Evolutionary conservation across 1,284 basidiomycete species (phyloP), one percentile per base, ranked within the genome.

Genomic region (Garcileccinum viscosum): DNA sequence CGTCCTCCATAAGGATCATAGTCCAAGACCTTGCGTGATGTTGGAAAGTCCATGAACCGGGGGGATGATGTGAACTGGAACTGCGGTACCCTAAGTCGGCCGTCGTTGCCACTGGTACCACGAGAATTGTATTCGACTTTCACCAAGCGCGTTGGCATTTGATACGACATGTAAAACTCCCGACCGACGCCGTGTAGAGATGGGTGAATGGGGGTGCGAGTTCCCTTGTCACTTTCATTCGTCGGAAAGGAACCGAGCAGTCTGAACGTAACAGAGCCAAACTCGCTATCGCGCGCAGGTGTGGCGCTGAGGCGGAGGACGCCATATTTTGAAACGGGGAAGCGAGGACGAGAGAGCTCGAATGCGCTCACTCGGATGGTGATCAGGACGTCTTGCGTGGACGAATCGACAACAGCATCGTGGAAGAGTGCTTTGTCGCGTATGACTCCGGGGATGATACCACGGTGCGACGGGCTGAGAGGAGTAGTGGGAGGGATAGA

Each of bases 1-100:
- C 72, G 68, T 3, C 74, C 74, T 1, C 64, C 62, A 63, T 75
- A 77, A 9, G 74, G 74, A 58, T 75, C 74, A 47, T 68, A 76
- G 44, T 77, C 74, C 63, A 58, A 27, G n/a, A 76, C n/a, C n/a
- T n/a, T n/a, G n/a, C n/a, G n/a, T n/a, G n/a, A n/a, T n/a, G 62
- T 30, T 32, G 11, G 30, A 12, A 24, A 50, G n/a, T 24, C 47
- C 7, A 14, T 14, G 12, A n/a, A n/a, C n/a, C n/a, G n/a, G n/a
- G n/a, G n/a, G n/a, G n/a, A n/a, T n/a, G n/a, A n/a, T n/a, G n/a
- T n/a, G n/a, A n/a, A n/a, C n/a, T n/a, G n/a, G n/a, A n/a, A n/a
- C n/a, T n/a, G n/a, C n/a, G n/a, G n/a, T n/a, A n/a, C n/a, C n/a
- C n/a, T n/a, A n/a, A n/a, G n/a, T n/a, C n/a, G n/a, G n/a, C 24